Percentiles rank a stretch among this genome's conserved stretches.
phyloP scores from a whole-genome alignment of 805 yeast species.

The Candida ulmi region DNA sequence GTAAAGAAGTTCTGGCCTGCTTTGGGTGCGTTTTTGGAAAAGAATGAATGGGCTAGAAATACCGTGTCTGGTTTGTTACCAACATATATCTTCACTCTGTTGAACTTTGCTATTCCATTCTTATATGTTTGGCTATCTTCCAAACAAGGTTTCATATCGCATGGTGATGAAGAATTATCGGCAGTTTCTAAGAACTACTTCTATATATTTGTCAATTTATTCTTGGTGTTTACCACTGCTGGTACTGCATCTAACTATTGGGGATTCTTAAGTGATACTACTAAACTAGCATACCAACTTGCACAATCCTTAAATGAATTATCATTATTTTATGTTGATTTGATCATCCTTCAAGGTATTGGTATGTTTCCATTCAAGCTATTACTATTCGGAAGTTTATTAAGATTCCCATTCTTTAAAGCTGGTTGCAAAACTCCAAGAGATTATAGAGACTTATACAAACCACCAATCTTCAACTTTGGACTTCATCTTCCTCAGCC shows the following conservation, averaged over 20 bases:
- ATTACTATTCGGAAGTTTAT: constrained; percentile 71
- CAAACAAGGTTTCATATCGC: constrained; percentile 84
- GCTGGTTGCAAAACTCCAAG: constrained; percentile 73
- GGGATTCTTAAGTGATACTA: constrained; percentile 82
- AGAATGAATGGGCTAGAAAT: constrained; percentile 66
- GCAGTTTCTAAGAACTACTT: constrained; percentile 90
- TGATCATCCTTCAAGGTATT: constrained; percentile 73
- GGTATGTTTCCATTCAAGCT: constrained; percentile 89
- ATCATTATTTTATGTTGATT: constrained; percentile 85
- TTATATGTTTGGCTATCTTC: constrained; percentile 78
- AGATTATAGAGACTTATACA: constrained; percentile 67
- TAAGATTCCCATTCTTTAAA: constrained; percentile 66
- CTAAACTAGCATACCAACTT: constrained; percentile 78
- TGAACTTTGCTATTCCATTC: constrained; percentile 81
- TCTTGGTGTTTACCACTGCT: constrained; percentile 87
- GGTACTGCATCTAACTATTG: constrained; percentile 83
- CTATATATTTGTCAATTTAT: constrained; percentile 89
- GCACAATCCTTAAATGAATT: constrained; percentile 78
- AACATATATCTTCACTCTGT: constrained; percentile 80
- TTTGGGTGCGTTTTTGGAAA: constrained; percentile 60
- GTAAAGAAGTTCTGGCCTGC: constrained; percentile 79
- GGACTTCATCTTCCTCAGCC: constrained; percentile 93
- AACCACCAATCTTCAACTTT: constrained; percentile 88
- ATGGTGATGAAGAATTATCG: constrained; percentile 88
- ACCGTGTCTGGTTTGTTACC: constrained; percentile 87